phyloP scores from a whole-genome alignment of 257 asterid genomes.

The Fraxinus pennsylvanica region DNA sequence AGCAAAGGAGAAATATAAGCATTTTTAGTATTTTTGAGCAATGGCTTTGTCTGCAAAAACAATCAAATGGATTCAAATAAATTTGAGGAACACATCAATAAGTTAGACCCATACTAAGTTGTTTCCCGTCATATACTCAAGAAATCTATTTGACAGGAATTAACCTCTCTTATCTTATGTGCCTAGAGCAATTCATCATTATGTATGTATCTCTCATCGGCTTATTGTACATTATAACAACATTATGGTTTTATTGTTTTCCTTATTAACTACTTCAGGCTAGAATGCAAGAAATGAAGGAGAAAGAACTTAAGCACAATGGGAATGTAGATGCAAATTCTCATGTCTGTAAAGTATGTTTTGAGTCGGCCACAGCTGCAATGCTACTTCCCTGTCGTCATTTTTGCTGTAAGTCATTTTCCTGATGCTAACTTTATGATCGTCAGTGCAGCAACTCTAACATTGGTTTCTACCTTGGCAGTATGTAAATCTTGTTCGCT shows the following conservation, averaged over 20 bases:
- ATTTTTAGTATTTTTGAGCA: neutral
- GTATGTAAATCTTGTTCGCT: slow-evolving; percentile 95
- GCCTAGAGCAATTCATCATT: neutral
- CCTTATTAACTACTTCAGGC: slow-evolving; percentile 48
- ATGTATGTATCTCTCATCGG: neutral
- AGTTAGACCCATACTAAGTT: neutral
- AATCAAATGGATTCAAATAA: neutral
- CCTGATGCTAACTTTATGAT: neutral
- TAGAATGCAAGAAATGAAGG: slow-evolving; percentile 94
- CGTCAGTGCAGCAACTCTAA: slow-evolving; percentile 21
- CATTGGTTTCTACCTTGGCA: slow-evolving; percentile 41
- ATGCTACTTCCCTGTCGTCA: slow-evolving; percentile 99
- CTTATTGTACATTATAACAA: slow-evolving; percentile 8
- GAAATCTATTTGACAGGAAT: neutral
- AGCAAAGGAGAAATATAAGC: too few relatives aligned
- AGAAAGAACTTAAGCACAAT: slow-evolving; percentile 65
- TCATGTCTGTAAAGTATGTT: slow-evolving; percentile 89
- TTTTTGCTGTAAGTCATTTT: slow-evolving; percentile 75
- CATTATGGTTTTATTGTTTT: slow-evolving; percentile 15
- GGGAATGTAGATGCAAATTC: slow-evolving; percentile 82
- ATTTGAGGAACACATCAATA: neutral
- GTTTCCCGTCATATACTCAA: neutral
- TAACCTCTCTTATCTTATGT: neutral
- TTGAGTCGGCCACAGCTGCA: slow-evolving; percentile 87
- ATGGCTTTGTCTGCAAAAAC: neutral